Conservation (phyloP, 805 yeast genomes). For the Ogataea wickerhamii region DNA sequence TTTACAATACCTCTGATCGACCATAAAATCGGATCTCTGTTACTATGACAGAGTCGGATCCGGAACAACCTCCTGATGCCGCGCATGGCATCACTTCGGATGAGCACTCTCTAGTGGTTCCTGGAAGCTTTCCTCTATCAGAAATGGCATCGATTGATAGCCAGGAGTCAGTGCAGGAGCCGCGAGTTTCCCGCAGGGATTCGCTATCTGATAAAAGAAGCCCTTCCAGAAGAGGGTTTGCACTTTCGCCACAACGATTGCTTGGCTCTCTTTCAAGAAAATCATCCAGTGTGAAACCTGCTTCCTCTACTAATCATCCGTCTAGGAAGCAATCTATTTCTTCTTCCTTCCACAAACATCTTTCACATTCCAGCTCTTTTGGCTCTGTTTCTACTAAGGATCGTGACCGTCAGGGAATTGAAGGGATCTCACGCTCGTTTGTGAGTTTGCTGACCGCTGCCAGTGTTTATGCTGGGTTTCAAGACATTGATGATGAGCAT, state of each 20-base stretch:
- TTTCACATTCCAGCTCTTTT: constrained; percentile 1
- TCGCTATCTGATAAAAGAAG: constrained; percentile 5
- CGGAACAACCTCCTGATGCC: no score
- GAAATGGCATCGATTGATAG: not conserved
- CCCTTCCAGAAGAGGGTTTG: constrained; percentile 13
- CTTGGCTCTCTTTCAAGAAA: constrained; percentile 20
- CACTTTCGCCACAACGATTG: constrained; percentile 27
- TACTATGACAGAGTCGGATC: no score
- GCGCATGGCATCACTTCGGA: no score
- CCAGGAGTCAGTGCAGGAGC: constrained; percentile 7
- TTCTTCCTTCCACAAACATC: constrained; percentile 1
- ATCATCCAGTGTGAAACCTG: constrained; percentile 16
- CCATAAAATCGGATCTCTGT: no score
- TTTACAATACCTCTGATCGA: no score
- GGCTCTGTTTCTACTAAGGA: constrained; percentile 3
- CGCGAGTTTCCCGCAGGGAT: constrained; percentile 12
- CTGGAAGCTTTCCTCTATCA: constrained; percentile 1
- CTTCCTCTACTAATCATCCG: not conserved
- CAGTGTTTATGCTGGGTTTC: constrained; percentile 45
- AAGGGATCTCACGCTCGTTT: constrained; percentile 48
- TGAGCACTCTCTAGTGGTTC: not conserved
- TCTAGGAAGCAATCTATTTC: not conserved
- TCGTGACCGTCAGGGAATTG: constrained; percentile 21
- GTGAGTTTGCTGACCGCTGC: constrained; percentile 56
- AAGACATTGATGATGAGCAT: constrained; percentile 32